A percentile compares a stretch with the other conserved stretches of the same genome.
Conservation (phyloP, 1,139 yeast genomes). For the Arxiozyma telluris region DNA sequence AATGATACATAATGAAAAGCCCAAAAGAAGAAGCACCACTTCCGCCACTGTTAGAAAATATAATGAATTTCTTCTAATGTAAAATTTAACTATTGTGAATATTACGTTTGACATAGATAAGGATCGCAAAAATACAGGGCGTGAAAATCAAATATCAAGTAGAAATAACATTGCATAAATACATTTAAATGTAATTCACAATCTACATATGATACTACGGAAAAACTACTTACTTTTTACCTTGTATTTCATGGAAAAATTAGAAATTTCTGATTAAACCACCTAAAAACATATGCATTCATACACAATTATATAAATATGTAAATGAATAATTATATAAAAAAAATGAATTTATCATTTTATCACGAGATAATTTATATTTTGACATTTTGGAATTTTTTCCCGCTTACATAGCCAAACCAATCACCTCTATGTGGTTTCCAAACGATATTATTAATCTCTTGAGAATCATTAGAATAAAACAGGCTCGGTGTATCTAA, state of each 20-base stretch:
- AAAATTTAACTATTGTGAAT: too few relatives aligned
- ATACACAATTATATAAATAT: neutral
- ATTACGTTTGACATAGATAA: too few relatives aligned
- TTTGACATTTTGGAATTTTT: conserved; percentile 67
- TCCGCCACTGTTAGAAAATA: too few relatives aligned
- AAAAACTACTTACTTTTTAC: neutral
- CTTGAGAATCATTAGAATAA: conserved; percentile 23
- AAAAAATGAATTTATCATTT: neutral
- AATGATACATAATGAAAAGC: too few relatives aligned
- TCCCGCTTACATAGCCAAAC: conserved; percentile 76
- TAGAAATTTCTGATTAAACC: neutral
- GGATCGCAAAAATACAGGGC: too few relatives aligned
- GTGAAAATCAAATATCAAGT: too few relatives aligned
- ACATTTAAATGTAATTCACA: too few relatives aligned
- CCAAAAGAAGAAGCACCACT: too few relatives aligned
- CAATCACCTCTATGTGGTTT: conserved; percentile 53
- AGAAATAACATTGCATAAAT: too few relatives aligned
- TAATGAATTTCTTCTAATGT: too few relatives aligned
- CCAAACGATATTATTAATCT: conserved; percentile 76
- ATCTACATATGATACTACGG: neutral
- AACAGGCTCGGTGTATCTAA: conserved; percentile 23
- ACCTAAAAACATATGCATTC: neutral
- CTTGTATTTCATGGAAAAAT: too few relatives aligned
- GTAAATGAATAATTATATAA: neutral
- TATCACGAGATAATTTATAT: neutral